A percentile compares a stretch with the other conserved stretches of the same genome.
These are phyloP conservation scores for Echium plantagineum DNA, from an alignment of 257 asterid genomes.

Conservation along the genomic window DNA sequence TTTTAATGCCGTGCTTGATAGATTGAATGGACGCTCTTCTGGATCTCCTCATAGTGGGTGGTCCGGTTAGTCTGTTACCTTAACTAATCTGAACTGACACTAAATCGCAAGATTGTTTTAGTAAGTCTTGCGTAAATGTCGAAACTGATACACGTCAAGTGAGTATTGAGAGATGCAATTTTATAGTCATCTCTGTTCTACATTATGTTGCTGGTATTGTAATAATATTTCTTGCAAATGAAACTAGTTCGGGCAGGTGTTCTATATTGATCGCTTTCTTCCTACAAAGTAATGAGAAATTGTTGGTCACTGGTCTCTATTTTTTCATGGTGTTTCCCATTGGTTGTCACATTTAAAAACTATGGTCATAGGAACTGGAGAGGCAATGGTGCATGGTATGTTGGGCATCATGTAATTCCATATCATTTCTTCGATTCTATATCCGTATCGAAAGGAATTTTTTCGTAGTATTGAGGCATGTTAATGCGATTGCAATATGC, in stretches of 20 bases:
- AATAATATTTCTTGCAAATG: background rate
- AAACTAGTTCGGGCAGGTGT: background rate
- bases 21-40: conserved; percentile 68
- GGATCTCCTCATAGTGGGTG: conserved; percentile 89
- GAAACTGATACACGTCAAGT: too few species aligned
- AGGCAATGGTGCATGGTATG: too few species aligned
- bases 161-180: background rate
- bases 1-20: conserved; percentile 64
- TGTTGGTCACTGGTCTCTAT: too few species aligned
- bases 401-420: too few species aligned
- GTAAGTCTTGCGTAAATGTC: background rate
- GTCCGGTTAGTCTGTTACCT: conserved; percentile 27
- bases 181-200: background rate
- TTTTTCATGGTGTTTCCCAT: too few species aligned
- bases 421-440: too few species aligned
- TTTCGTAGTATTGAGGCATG: too few species aligned
- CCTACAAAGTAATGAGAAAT: background rate
- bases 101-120: background rate
- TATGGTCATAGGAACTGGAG: too few species aligned
- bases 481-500: too few species aligned
- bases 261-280: background rate
- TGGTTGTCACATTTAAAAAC: too few species aligned
- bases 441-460: too few species aligned
- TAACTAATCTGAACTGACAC: background rate
- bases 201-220: background rate